These are phyloP conservation scores for Cordyceps javanica DNA, from an alignment of 2,329 filamentous ascomycete genomes.

Conservation along the genomic window DNA sequence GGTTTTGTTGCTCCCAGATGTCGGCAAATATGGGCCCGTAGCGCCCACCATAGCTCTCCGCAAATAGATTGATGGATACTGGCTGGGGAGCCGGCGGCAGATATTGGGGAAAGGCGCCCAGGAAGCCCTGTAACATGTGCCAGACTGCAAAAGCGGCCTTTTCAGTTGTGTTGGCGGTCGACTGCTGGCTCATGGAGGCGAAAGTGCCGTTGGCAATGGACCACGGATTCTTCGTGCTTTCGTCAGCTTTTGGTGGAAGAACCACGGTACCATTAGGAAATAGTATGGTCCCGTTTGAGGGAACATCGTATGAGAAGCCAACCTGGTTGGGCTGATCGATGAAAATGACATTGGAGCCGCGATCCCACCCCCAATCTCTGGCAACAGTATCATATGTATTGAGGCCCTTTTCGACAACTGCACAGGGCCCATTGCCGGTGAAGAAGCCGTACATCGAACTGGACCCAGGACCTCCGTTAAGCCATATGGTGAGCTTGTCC, in stretches of 20 bases:
- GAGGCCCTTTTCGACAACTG: conserved; percentile 41
- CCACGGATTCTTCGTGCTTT: conserved; percentile 21
- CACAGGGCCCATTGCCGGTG: conserved; percentile 50
- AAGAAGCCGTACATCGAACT: conserved; percentile 62
- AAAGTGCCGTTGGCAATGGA: conserved; percentile 59
- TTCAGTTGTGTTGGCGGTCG: conserved; percentile 49
- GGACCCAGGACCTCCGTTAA: conserved; percentile 61
- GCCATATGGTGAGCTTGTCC: conserved; percentile 49
- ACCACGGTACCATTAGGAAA: conserved; percentile 34
- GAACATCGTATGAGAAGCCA: conserved; percentile 60
- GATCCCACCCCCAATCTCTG: conserved; percentile 61
- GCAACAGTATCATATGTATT: conserved; percentile 48
- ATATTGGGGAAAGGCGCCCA: conserved; percentile 53
- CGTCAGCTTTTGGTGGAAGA: conserved; percentile 19
- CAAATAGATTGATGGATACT: conserved; percentile 57
- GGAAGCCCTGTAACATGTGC: conserved; percentile 59
- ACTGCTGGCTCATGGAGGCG: conserved; percentile 41
- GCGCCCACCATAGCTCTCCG: conserved; percentile 64
- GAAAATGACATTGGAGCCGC: conserved; percentile 47
- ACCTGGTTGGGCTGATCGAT: conserved; percentile 65
- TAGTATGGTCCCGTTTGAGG: conserved; percentile 54
- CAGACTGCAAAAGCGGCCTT: conserved; percentile 54
- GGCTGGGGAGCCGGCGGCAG: conserved; percentile 42
- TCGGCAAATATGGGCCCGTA: conserved; percentile 62
- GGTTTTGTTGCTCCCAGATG: conserved; percentile 56